Percentiles rank a stretch among this genome's conserved stretches.
phyloP scores from a whole-genome alignment of 805 yeast genomes.

The Candida montana region DNA sequence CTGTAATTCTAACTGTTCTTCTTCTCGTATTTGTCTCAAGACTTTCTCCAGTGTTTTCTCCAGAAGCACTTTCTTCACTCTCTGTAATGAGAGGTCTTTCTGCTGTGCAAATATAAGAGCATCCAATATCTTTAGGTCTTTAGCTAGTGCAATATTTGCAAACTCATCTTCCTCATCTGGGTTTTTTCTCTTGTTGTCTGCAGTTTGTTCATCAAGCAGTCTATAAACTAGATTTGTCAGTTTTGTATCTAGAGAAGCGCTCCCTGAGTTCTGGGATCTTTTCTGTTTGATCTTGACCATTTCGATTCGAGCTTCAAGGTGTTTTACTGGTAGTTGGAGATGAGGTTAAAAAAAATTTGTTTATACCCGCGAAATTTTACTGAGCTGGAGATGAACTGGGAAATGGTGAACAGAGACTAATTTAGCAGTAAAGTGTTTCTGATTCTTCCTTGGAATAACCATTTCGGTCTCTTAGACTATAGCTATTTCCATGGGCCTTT shows the following conservation, averaged over 20 bases:
- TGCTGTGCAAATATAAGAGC: conserved; percentile 54
- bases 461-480: too few relatives aligned
- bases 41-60: conserved; percentile 62
- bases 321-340: background rate
- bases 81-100: conserved; percentile 59
- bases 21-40: conserved; percentile 47
- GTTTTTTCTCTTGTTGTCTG: conserved; percentile 31
- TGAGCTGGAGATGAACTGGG: too few relatives aligned
- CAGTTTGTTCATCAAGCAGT: conserved; percentile 55
- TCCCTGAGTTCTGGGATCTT: conserved; percentile 20
- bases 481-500: too few relatives aligned
- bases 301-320: background rate
- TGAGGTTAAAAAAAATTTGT: conserved; percentile 3
- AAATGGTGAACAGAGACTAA: too few relatives aligned
- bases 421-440: too few relatives aligned
- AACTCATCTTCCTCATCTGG: conserved; percentile 28
- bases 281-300: conserved; percentile 31
- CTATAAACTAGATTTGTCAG: conserved; percentile 50
- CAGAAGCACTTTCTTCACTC: conserved; percentile 62
- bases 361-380: background rate
- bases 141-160: conserved; percentile 51
- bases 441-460: too few relatives aligned
- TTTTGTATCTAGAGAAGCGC: conserved; percentile 45
- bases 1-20: conserved; percentile 50
- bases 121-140: conserved; percentile 47